A percentile compares a stretch with the other conserved stretches of the same genome.
These are phyloP conservation scores for Didymella segeticola DNA, from an alignment of 2,329 filamentous ascomycete genomes.

Conservation along the genomic window DNA sequence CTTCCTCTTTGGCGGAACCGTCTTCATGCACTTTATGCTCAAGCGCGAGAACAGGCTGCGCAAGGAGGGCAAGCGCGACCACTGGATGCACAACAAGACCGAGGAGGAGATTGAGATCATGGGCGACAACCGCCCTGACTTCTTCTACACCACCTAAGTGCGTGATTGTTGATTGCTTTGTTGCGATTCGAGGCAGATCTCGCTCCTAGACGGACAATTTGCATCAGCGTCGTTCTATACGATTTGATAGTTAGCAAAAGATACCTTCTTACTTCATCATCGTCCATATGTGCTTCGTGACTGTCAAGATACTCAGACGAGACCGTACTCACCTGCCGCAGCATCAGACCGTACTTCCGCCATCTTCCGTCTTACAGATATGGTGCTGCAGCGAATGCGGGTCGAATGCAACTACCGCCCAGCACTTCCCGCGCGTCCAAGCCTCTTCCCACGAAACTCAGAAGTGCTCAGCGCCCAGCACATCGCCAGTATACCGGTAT, in stretches of 20 bases:
- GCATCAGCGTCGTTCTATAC: conserved; percentile 1
- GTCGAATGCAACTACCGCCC: not conserved
- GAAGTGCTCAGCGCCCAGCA: too few species aligned
- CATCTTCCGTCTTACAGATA: not conserved
- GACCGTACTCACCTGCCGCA: not conserved
- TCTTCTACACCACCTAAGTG: conserved; percentile 68
- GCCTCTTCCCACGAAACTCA: too few species aligned
- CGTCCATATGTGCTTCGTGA: not conserved
- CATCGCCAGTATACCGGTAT: too few species aligned
- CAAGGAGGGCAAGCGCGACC: conserved; percentile 68
- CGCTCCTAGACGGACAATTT: not conserved
- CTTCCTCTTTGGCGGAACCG: conserved; percentile 73
- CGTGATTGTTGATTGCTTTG: not conserved
- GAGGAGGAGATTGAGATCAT: conserved; percentile 68
- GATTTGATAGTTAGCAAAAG: conserved; percentile 9
- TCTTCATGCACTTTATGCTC: conserved; percentile 69
- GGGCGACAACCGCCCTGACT: conserved; percentile 74
- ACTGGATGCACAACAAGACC: conserved; percentile 70
- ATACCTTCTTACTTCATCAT: not conserved
- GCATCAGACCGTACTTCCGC: too few species aligned
- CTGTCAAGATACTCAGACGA: not conserved
- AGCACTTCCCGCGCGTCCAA: not conserved
- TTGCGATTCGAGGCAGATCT: not conserved
- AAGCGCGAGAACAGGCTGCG: conserved; percentile 73
- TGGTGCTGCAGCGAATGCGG: too few species aligned